phyloP scores from a whole-genome alignment of 352 stramenopile genomes.

The Phytophthora foliorum region DNA sequence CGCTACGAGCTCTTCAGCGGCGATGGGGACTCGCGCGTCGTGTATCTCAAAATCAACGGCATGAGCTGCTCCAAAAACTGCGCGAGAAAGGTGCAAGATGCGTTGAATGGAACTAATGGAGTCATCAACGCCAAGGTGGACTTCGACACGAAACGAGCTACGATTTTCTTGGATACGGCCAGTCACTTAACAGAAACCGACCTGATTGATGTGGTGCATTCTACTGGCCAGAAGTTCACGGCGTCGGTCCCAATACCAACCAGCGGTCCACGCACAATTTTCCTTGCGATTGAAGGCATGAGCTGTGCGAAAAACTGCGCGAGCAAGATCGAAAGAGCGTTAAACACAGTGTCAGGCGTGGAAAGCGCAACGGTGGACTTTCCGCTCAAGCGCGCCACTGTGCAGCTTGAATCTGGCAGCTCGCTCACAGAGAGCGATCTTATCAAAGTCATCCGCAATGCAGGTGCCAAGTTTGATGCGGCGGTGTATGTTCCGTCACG shows the following conservation, averaged over 20 bases:
- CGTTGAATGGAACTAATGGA: constrained; percentile 63
- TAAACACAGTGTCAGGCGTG: constrained; percentile 60
- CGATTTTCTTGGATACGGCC: constrained; percentile 77
- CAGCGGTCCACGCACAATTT: constrained; percentile 54
- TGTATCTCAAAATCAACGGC: constrained; percentile 75
- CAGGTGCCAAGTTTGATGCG: constrained; percentile 76
- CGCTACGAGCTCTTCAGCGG: constrained; percentile 71
- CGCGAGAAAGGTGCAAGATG: constrained; percentile 74
- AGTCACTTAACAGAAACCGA: constrained; percentile 74
- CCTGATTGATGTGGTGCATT: constrained; percentile 72
- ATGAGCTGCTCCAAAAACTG: constrained; percentile 88
- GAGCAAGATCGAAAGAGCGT: constrained; percentile 71
- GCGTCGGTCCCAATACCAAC: constrained; percentile 57
- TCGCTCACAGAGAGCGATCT: constrained; percentile 62
- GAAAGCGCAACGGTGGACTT: constrained; percentile 79
- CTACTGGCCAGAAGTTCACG: constrained; percentile 67
- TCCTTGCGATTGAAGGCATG: constrained; percentile 79
- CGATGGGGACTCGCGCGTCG: constrained; percentile 72
- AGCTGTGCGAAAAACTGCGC: constrained; percentile 86
- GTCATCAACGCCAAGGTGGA: constrained; percentile 87
- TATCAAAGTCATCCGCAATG: constrained; percentile 58
- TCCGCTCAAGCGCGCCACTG: constrained; percentile 59
- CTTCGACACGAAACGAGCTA: constrained; percentile 79
- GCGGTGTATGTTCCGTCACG: constrained; percentile 45
- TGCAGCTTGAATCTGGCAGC: constrained; percentile 66